Conservation (phyloP, 192 early-diverging fungal genomes). For the Phlyctochytrium planicorne region DNA sequence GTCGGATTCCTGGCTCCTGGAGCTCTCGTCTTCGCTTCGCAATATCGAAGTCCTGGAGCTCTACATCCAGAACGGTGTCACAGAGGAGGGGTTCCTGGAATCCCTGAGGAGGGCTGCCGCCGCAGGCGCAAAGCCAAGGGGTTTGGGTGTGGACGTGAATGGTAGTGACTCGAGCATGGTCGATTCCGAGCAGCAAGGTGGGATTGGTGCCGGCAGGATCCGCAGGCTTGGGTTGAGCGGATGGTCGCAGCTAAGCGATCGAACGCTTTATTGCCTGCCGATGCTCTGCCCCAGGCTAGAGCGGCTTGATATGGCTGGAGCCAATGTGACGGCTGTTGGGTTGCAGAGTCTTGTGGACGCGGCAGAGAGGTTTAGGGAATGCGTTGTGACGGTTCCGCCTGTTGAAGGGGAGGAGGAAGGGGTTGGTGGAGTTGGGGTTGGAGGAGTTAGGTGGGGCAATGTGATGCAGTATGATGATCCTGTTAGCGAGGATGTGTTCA, state of each 20-base stretch:
- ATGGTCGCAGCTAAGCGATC: conserved; percentile 8
- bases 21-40: background rate
- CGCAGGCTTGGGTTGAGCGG: conserved; percentile 2
- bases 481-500: conserved; percentile 1
- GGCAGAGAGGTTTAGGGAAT: conserved; percentile 2
- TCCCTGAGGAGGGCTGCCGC: background rate
- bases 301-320: conserved; percentile 4
- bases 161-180: background rate
- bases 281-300: background rate
- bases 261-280: background rate
- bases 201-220: background rate
- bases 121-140: background rate
- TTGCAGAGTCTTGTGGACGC: conserved; percentile 3
- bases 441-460: conserved; percentile 2
- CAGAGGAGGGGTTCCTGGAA: conserved; percentile 2
- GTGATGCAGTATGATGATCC: conserved; percentile 12
- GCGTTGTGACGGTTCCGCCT: conserved; percentile 9
- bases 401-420: background rate
- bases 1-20: background rate
- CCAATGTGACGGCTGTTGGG: background rate
- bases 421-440: background rate
- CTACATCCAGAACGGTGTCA: background rate
- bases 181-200: background rate
- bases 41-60: conserved; percentile 9
- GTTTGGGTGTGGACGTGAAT: background rate